Percentiles rank a stretch among this genome's conserved stretches.
Evolutionary conservation across 1,284 basidiomycete genomes (phyloP).

Genomic region (Cryptococcus sp.): DNA sequence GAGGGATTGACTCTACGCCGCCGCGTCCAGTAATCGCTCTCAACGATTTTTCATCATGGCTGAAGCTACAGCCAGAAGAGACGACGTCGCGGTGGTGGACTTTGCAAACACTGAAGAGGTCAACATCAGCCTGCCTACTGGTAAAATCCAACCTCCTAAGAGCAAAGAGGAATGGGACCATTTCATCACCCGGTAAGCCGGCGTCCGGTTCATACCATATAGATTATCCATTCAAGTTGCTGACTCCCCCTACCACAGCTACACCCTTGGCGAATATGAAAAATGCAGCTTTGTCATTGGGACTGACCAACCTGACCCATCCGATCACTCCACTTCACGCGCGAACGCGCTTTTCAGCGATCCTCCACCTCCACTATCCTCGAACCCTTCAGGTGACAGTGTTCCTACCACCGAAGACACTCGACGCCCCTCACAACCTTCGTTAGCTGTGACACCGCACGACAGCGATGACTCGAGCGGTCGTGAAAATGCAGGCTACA

Average conservation of each 20-base stretch:
- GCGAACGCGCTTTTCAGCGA: background rate
- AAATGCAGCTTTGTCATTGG: conserved; percentile 4
- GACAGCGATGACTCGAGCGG: conserved; percentile 1
- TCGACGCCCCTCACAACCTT: too few species aligned
- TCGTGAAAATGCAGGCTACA: conserved; percentile 1
- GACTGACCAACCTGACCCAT: background rate
- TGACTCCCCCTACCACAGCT: conserved; percentile 8
- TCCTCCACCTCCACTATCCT: background rate
- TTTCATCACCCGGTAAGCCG: conserved; percentile 28
- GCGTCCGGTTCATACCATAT: background rate
- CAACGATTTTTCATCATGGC: too few species aligned
- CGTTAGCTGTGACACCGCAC: too few species aligned
- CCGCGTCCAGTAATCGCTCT: too few species aligned
- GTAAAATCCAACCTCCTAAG: conserved; percentile 11
- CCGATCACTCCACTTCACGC: conserved; percentile 6
- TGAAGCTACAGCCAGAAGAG: too few species aligned
- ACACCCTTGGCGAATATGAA: conserved; percentile 12
- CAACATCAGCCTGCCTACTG: background rate
- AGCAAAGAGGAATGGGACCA: conserved; percentile 32
- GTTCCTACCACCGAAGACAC: background rate
- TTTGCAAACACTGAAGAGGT: conserved; percentile 5
- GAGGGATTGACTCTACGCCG: too few species aligned
- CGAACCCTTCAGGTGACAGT: background rate
- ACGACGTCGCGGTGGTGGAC: conserved; percentile 1
- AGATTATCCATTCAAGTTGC: background rate